These are phyloP conservation scores for Kodamaea leandrae DNA, from an alignment of 805 yeast species.

Conservation along the genomic window DNA sequence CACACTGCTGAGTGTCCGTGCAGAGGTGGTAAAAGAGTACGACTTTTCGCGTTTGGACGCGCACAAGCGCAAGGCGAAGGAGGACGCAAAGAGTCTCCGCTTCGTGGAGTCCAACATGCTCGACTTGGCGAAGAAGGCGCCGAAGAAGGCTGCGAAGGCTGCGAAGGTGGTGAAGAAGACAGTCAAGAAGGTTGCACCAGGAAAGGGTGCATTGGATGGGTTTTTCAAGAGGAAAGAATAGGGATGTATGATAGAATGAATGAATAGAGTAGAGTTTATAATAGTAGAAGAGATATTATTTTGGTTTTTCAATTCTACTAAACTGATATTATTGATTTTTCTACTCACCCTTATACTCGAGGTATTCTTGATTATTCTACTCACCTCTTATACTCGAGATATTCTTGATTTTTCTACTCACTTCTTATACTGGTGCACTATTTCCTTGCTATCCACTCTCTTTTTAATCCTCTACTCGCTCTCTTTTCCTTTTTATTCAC, in stretches of 20 bases:
- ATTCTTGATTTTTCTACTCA: too few relatives aligned
- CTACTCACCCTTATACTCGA: too few relatives aligned
- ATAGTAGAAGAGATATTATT: too few relatives aligned
- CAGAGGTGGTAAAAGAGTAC: constrained; percentile 17
- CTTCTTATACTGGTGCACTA: too few relatives aligned
- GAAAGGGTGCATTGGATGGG: constrained; percentile 68
- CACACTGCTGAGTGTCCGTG: constrained; percentile 29
- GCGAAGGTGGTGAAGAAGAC: constrained; percentile 22
- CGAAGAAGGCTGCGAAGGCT: constrained; percentile 3
- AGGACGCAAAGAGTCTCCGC: constrained; percentile 21
- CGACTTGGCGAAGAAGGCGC: constrained; percentile 17
- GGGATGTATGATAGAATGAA: not conserved
- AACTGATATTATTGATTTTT: too few relatives aligned
- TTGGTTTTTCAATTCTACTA: too few relatives aligned
- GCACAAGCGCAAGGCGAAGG: constrained; percentile 16
- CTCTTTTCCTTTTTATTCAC: too few relatives aligned
- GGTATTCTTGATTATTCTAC: too few relatives aligned
- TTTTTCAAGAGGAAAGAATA: constrained; percentile 47
- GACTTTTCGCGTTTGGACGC: constrained; percentile 22
- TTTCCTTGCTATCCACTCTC: too few relatives aligned
- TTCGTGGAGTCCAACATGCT: constrained; percentile 28
- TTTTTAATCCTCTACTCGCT: too few relatives aligned
- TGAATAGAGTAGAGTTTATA: not conserved
- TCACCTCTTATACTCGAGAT: too few relatives aligned
- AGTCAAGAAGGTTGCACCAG: constrained; percentile 46